Evolutionary conservation across 306 rosid species (phyloP), one percentile per base, ranked within the genome.

Genomic region (Lathyrus sativus): DNA sequence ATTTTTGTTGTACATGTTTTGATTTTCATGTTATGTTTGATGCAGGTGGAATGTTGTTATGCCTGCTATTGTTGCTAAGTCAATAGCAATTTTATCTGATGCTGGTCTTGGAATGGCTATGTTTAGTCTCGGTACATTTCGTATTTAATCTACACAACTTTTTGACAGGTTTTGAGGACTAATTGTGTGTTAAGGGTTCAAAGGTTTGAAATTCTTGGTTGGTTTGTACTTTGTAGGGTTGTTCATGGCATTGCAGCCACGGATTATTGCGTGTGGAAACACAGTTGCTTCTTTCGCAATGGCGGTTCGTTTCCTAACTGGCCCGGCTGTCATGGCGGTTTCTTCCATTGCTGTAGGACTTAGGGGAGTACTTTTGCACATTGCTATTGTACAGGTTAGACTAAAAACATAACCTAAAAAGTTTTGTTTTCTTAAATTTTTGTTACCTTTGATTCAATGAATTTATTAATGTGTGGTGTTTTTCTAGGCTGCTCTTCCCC

Each of bases 91-190:
- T 78, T 73, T 88, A 28, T 91, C 97, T 3, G 82, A 86, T 71
- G 96, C 96, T 2, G 97, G 97, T 4, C 92, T 91, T 12, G 97
- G 97, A 58, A 91, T 91, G 97, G 97, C 96, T 14, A 91, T 91
- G 97, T 91, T 91, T 73, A 91, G 97, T 62, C 96, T 91, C 22
- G 97, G 97, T 91, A 86, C 10, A 37, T 2, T 51, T 2, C 41
- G 2, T 2, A 4, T 28, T 29, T 35, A 41, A 29, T 24, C n/a
- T 70, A 3, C 10, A 5, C 6, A 22, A 11, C 22, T 48, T 60
- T 46, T 60, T 72, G 65, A 51, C 19, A 4, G n/a, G 10, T 53
- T 19, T 53, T 19, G 33, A 15, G 11, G 24, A 49, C 24, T 7
- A 49, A 2, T 49, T 49, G 24, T 15, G 11, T 49, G 55, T 51